Evolutionary conservation across 805 yeast genomes (phyloP).

Genomic region (Starmerella vitae): DNA sequence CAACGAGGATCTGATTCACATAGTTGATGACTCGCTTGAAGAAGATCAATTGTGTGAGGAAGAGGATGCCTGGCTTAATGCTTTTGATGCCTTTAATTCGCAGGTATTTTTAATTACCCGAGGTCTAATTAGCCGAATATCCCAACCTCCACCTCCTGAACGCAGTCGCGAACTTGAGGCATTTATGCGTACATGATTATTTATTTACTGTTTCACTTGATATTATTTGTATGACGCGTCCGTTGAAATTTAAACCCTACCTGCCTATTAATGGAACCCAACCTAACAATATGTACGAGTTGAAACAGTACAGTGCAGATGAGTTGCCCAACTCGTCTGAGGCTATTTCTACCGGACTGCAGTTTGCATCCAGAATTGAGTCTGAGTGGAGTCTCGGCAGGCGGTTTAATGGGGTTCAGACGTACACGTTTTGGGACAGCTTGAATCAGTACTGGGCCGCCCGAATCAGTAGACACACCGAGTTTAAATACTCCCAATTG

Average conservation of each 20-base stretch:
- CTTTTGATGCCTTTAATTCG: background rate
- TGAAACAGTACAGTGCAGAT: slow-evolving; percentile 15
- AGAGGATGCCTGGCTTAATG: background rate
- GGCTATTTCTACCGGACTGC: slow-evolving; percentile 17
- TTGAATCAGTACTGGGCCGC: slow-evolving; percentile 29
- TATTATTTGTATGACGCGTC: no score
- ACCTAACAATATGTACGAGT: slow-evolving; percentile 12
- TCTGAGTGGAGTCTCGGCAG: slow-evolving; percentile 20
- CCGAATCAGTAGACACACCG: slow-evolving; percentile 26
- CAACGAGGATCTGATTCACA: background rate
- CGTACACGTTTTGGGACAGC: slow-evolving; percentile 20
- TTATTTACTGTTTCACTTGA: no score
- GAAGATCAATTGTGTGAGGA: background rate
- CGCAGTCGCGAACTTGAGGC: background rate
- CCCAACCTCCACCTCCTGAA: background rate
- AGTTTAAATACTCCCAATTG: slow-evolving; percentile 23
- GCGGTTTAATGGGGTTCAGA: slow-evolving; percentile 13
- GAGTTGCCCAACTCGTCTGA: slow-evolving; percentile 19
- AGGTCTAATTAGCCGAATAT: background rate
- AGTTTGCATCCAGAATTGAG: slow-evolving; percentile 14
- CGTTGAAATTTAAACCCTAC: background rate
- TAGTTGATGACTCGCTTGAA: background rate
- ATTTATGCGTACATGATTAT: slow-evolving; percentile 2
- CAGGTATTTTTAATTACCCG: background rate
- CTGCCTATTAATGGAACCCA: no score